phyloP scores from a whole-genome alignment of 202 grass and related monocot species.

The Zizania palustris region DNA sequence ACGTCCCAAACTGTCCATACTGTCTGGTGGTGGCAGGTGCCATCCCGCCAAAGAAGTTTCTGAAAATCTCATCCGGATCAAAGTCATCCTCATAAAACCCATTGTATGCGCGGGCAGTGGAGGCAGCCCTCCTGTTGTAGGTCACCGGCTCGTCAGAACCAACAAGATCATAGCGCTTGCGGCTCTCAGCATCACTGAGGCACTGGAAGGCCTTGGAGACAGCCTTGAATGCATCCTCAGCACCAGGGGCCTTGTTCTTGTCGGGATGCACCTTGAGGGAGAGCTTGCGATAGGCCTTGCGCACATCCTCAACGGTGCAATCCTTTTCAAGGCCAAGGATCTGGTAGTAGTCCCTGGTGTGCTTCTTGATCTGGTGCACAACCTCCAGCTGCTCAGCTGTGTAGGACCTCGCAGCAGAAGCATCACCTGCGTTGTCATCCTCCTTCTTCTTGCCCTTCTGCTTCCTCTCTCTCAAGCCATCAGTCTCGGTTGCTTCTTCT shows the following conservation, averaged over 20 bases:
- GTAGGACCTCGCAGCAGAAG: conserved; percentile 39
- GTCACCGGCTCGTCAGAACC: conserved; percentile 68
- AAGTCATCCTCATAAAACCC: conserved; percentile 78
- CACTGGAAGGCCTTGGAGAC: conserved; percentile 98
- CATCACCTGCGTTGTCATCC: conserved; percentile 30
- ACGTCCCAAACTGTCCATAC: conserved; percentile 74
- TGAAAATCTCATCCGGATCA: conserved; percentile 96
- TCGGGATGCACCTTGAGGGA: conserved; percentile 97
- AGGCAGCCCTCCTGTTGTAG: conserved; percentile 52
- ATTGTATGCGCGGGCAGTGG: conserved; percentile 50
- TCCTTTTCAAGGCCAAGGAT: conserved; percentile 75
- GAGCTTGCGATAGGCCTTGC: conserved; percentile 90
- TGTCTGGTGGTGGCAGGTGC: conserved; percentile 71
- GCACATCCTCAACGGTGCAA: conserved; percentile 85
- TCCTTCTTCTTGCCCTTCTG: conserved; percentile 51
- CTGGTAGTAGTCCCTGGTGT: conserved; percentile 89
- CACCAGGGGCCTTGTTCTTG: conserved; percentile 87
- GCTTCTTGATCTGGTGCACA: conserved; percentile 76
- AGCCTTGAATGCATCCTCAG: conserved; percentile 92
- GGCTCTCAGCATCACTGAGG: conserved; percentile 76
- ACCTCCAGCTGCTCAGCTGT: conserved; percentile 82
- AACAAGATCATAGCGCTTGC: conserved; percentile 75
- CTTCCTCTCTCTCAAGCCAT: conserved; percentile 49
- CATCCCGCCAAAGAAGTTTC: conserved; percentile 88
- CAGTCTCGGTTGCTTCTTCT: conserved; percentile 29